Percentiles rank a stretch among this genome's conserved stretches.
Evolutionary conservation across 2,329 filamentous ascomycete species (phyloP).

Genomic region (Phyllosticta paracitricarpa): DNA sequence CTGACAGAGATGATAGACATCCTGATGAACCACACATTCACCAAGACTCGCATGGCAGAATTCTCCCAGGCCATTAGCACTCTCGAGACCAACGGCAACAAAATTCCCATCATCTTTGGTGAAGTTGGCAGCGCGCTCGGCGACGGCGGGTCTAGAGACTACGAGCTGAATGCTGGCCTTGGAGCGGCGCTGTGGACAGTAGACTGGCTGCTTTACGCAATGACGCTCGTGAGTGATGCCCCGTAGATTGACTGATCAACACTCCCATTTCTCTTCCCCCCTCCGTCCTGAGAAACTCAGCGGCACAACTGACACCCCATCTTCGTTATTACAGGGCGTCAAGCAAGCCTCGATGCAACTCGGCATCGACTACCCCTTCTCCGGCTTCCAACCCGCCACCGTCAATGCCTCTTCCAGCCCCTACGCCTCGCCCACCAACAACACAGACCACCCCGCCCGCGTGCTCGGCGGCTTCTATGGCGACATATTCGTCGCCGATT

Average conservation of each 20-base stretch:
- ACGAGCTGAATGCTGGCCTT: background rate
- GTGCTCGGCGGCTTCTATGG: constrained; percentile 6
- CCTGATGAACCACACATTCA: background rate
- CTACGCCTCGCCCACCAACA: background rate
- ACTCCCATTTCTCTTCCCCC: background rate
- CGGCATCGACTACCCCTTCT: background rate
- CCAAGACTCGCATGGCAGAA: background rate
- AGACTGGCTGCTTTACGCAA: constrained; percentile 1
- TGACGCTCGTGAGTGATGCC: background rate
- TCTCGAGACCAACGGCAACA: background rate
- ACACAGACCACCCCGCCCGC: background rate
- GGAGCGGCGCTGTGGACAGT: constrained; percentile 4
- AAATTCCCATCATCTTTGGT: constrained; percentile 1
- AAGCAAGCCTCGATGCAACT: constrained; percentile 2
- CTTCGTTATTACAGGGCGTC: background rate
- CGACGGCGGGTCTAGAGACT: constrained; percentile 1
- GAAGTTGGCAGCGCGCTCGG: constrained; percentile 3
- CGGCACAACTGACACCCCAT: background rate
- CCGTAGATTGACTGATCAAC: background rate
- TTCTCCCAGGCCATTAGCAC: background rate
- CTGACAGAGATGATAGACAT: background rate
- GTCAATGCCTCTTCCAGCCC: background rate
- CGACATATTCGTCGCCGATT: constrained; percentile 2
- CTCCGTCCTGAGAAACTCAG: background rate
- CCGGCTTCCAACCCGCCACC: background rate